Conservation (phyloP, 306 rosid species). For the Phaseolus lunatus region DNA sequence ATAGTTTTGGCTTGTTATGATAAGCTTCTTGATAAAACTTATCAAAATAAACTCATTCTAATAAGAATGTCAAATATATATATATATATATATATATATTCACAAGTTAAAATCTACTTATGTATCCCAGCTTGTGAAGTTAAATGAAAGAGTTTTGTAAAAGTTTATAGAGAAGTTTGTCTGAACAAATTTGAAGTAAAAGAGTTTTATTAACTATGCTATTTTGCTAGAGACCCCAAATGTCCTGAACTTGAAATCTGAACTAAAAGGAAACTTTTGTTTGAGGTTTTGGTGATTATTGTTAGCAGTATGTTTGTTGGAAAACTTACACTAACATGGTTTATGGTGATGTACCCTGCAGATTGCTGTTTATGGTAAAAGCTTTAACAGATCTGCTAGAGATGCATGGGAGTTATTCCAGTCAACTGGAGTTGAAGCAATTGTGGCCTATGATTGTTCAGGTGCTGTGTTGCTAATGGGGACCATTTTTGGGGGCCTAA, state of each 20-base stretch:
- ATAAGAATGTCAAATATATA: not conserved
- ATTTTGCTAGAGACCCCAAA: not conserved
- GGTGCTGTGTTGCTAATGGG: constrained; percentile 96
- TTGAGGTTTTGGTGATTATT: constrained; percentile 20
- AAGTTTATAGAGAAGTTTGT: not conserved
- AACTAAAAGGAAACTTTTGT: not conserved
- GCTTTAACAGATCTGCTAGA: constrained; percentile 93
- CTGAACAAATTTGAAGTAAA: not conserved
- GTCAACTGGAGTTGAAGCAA: constrained; percentile 97
- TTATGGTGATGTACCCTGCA: constrained; percentile 47
- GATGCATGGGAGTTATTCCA: constrained; percentile 99
- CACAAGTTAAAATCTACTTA: not conserved
- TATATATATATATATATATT: no score
- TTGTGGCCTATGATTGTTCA: constrained; percentile 93
- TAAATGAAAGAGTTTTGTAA: not conserved
- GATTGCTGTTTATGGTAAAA: constrained; percentile 95
- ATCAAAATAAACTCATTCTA: not conserved
- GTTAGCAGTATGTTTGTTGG: constrained; percentile 17
- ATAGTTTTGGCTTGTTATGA: not conserved
- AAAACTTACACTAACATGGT: constrained; percentile 31
- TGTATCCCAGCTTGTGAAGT: not conserved
- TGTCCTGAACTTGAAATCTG: not conserved
- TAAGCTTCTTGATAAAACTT: not conserved
- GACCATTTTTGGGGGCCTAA: constrained; percentile 82
- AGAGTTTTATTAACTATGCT: not conserved